Evolutionary conservation across 1,284 basidiomycete species (phyloP), one percentile per base, ranked within the genome.

Genomic region (Melanopsichium pennsylvanicum): DNA sequence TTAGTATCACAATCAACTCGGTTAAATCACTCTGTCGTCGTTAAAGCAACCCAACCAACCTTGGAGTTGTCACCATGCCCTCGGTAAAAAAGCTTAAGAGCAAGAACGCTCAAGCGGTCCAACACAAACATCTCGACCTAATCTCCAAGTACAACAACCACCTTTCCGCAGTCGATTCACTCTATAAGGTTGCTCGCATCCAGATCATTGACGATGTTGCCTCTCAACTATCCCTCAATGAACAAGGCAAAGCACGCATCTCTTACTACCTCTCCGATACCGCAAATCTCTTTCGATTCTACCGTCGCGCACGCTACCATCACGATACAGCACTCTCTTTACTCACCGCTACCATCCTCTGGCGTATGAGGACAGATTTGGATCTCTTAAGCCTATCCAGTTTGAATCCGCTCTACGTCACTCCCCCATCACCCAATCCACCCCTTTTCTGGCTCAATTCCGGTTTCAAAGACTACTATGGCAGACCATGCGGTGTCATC

Each of bases 391-490:
- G 59, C 3, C 35, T 74, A 23, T 50, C 55, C 10, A 61, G 67
- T 26, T 40, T 80, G 16, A 70, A 78, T 45, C 75, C 75, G 32
- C 63, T 80, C 37, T 80, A 78, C 42, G 59, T 70, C 21, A 51
- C 57, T 11, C 74, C 75, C 1, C 69, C 69, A 0, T 25, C 56
- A 6, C 57, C 52, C 15, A 60, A 63, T 11, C 73, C 70, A 23
- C 80, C 80, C 12, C 64, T 81, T 12, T 76, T 81, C 32, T 81
- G 75, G 74, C 55, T 76, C 39, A 75, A 79, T 40, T 62, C 66
- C 22, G 23, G 54, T n/a, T 72, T 79, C 29, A 60, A 44, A 11
- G 80, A 81, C 44, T 40, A 62, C 12, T 75, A 72, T 37, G 71
- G 70, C 5, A 52, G 80, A 13, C 79, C 78, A 1, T 72, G 71